These are phyloP conservation scores for Citrus inodora DNA, from an alignment of 345 rosid genomes.

Conservation along the genomic window DNA sequence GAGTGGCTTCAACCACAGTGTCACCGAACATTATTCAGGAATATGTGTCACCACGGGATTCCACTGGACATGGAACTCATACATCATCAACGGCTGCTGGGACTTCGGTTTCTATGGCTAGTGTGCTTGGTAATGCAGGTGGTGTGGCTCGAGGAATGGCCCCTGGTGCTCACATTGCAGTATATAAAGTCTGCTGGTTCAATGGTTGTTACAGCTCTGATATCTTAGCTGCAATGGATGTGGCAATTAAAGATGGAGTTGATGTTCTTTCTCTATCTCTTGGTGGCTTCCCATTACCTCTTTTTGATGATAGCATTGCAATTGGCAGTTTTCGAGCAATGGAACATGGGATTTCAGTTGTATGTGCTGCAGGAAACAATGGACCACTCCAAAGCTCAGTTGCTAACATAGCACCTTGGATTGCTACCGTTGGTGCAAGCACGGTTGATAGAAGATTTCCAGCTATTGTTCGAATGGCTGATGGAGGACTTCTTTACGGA, in stretches of 20 bases:
- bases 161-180: conserved; percentile 76
- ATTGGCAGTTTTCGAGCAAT: conserved; percentile 87
- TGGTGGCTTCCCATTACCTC: conserved; percentile 83
- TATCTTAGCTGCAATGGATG: conserved; percentile 82
- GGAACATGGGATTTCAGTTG: conserved; percentile 74
- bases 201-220: conserved; percentile 88
- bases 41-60: conserved; percentile 73
- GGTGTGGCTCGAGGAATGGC: conserved; percentile 92
- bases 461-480: conserved; percentile 56
- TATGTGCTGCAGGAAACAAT: conserved; percentile 91
- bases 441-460: conserved; percentile 85
- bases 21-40: conserved; percentile 43
- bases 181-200: conserved; percentile 89
- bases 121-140: conserved; percentile 66
- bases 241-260: conserved; percentile 73
- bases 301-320: conserved; percentile 78
- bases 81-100: conserved; percentile 92
- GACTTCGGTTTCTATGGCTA: conserved; percentile 58
- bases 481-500: conserved; percentile 62
- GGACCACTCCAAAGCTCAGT: conserved; percentile 80
- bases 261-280: conserved; percentile 85
- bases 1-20: conserved; percentile 40
- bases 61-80: conserved; percentile 88
- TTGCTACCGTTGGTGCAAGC: conserved; percentile 83
- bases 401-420: conserved; percentile 92